Conservation (phyloP, 2,329 filamentous ascomycete species). For the Dactylellina parvicollis region DNA sequence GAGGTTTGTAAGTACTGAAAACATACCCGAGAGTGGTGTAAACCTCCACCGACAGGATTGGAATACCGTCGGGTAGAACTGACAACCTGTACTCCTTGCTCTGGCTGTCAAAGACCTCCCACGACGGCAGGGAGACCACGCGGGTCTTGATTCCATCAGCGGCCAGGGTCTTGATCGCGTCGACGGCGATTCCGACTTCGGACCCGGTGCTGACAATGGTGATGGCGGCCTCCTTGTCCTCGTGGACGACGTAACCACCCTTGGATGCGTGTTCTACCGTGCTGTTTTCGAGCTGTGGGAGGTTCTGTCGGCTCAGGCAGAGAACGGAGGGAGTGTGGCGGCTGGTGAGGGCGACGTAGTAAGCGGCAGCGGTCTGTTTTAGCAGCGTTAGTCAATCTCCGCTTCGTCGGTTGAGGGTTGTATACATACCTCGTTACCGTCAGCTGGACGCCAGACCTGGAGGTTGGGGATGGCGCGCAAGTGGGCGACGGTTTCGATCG, state of each 20-base stretch:
- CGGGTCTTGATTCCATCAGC: constrained; percentile 88
- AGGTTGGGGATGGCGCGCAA: constrained; percentile 99
- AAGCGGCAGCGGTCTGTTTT: constrained; percentile 91
- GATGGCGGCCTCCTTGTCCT: constrained; percentile 83
- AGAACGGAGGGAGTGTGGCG: constrained; percentile 91
- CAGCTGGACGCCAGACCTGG: constrained; percentile 99
- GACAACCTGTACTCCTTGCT: constrained; percentile 92
- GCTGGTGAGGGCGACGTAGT: constrained; percentile 92
- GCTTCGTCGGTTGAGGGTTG: neutral
- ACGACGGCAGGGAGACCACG: constrained; percentile 94
- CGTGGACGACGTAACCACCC: constrained; percentile 91
- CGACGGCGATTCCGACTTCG: constrained; percentile 91
- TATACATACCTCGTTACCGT: constrained; percentile 67
- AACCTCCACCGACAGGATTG: constrained; percentile 91
- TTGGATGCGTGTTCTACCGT: constrained; percentile 88
- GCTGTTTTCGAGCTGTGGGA: constrained; percentile 95
- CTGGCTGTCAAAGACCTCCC: constrained; percentile 95
- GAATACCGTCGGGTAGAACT: constrained; percentile 92
- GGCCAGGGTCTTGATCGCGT: constrained; percentile 88
- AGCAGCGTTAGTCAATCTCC: constrained; percentile 68
- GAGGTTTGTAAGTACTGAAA: neutral
- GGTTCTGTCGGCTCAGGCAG: constrained; percentile 95
- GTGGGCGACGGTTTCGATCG: constrained; percentile 96
- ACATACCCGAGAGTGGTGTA: constrained; percentile 82
- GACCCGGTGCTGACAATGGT: constrained; percentile 95